A percentile compares a stretch with the other conserved stretches of the same genome.
These are phyloP conservation scores for Plicaturopsis crispa DNA, from an alignment of 768 basidiomycete genomes.

Conservation along the genomic window DNA sequence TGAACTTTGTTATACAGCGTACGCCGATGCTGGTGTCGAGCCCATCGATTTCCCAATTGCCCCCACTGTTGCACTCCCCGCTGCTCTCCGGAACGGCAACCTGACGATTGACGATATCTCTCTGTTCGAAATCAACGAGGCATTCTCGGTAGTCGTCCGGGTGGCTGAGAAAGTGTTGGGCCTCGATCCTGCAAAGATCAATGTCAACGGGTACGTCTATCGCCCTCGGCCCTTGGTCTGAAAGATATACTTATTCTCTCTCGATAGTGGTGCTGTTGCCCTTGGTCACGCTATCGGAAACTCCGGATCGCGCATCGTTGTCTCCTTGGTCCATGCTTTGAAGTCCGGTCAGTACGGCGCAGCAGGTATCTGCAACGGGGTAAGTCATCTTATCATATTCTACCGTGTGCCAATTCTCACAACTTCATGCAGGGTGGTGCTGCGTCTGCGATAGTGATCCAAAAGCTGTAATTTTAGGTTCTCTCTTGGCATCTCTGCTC, in stretches of 20 bases:
- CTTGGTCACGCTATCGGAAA: constrained; percentile 96
- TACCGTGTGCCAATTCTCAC: constrained; percentile 7
- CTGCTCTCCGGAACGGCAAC: constrained; percentile 82
- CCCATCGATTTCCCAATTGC: constrained; percentile 97
- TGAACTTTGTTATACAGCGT: constrained; percentile 46
- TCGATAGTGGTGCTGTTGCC: constrained; percentile 83
- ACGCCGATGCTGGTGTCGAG: constrained; percentile 93
- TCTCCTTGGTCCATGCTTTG: constrained; percentile 87
- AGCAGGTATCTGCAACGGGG: constrained; percentile 95
- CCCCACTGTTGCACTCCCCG: constrained; percentile 85
- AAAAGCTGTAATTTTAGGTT: constrained; percentile 55
- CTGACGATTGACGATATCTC: constrained; percentile 79
- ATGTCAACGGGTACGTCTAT: constrained; percentile 69
- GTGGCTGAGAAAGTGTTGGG: constrained; percentile 84
- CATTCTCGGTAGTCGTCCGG: constrained; percentile 90
- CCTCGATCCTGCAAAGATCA: constrained; percentile 84
- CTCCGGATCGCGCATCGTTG: constrained; percentile 90
- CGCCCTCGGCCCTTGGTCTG: constrained; percentile 5
- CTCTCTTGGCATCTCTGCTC: no score
- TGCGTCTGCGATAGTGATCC: constrained; percentile 84
- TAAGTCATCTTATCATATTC: constrained; percentile 31
- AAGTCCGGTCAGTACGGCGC: constrained; percentile 91
- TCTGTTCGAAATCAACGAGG: constrained; percentile 95
- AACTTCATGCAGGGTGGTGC: constrained; percentile 68
- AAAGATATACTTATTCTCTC: constrained; percentile 10